phyloP scores from a whole-genome alignment of 805 yeast genomes.

The Cyberlindnera amylophila region DNA sequence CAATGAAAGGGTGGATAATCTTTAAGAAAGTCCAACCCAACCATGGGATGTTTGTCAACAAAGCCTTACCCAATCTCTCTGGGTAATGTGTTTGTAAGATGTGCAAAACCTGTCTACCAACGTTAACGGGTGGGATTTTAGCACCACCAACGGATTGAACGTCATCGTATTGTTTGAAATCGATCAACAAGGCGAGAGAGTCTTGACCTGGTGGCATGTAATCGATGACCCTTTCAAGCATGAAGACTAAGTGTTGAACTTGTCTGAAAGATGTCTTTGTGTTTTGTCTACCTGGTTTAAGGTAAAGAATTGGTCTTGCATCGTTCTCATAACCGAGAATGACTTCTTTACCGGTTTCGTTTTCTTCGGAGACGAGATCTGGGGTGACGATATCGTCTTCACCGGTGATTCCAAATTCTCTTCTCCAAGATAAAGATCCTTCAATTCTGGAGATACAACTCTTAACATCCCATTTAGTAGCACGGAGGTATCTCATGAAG shows the following conservation, averaged over 20 bases:
- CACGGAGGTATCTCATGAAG: conserved; percentile 82
- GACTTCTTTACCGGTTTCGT: conserved; percentile 89
- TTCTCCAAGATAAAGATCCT: conserved; percentile 85
- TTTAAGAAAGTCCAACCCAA: conserved; percentile 89
- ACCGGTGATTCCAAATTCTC: conserved; percentile 76
- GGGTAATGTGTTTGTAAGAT: conserved; percentile 97
- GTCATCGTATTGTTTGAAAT: conserved; percentile 71
- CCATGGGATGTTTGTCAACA: conserved; percentile 90
- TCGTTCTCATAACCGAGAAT: conserved; percentile 88
- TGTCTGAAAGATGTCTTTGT: conserved; percentile 87
- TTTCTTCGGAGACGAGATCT: conserved; percentile 57
- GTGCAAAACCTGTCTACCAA: conserved; percentile 87
- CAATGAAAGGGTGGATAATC: conserved; percentile 88
- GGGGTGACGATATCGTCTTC: conserved; percentile 54
- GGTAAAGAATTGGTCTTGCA: conserved; percentile 85
- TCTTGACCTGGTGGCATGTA: conserved; percentile 98
- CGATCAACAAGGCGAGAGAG: conserved; percentile 84
- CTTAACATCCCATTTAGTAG: conserved; percentile 81
- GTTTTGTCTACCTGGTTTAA: conserved; percentile 94
- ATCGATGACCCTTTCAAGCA: conserved; percentile 89
- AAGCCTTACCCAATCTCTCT: conserved; percentile 90
- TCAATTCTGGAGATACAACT: conserved; percentile 74
- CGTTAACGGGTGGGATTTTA: conserved; percentile 83
- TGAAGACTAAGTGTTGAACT: conserved; percentile 92
- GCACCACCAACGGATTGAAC: conserved; percentile 39